Evolutionary conservation across 2,329 filamentous ascomycete species (phyloP), one percentile per base, ranked within the genome.

Genomic region (Monilinia fructigena): DNA sequence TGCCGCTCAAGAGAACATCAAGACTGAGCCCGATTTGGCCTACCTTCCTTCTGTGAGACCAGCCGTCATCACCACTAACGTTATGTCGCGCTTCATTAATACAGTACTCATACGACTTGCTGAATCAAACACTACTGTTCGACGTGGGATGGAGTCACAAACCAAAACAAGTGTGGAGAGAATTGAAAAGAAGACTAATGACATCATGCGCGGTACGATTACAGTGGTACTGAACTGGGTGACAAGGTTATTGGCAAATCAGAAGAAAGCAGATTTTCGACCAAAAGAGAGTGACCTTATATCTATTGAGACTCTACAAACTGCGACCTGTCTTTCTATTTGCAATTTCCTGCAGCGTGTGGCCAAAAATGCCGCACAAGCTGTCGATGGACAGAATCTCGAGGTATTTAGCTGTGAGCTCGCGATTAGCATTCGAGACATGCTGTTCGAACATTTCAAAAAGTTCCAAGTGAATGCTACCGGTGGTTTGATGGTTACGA

Each of bases 401-500:
- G 88, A 91, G 65, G 85, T 89, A 59, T 91, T 98, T 76, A 87
- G 90, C 64, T 89, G 89, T 68, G 94, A 98, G 79, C 85, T 98
- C 28, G 93, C 92, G 1, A 81, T 93, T 18, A 89, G 89, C 12
- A 83, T 97, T 47, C 88, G 93, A 71, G 81, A 84, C 60, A 85
- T 96, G 12, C 84, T 99, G 5, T 88, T 99, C 69, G 91, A 95
- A 69, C 95, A 99, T 79, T 92, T 98, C 79, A 95, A 96, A 75
- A 93, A 92, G 74, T 99, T 96, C 80, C 87, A 89, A 68, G 92
- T 99, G 71, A 97, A 93, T 72, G 92, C 93, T 52, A 93, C 94
- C 0, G 95, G 95, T 68, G 95, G 93, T 2, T 85, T 99, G 56
- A 95, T 97, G 86, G 92, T 98, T 35, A 94, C 90, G 47, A 96